phyloP scores from a whole-genome alignment of 2,329 filamentous ascomycete genomes.

The Phyllosticta paracitricarpa region DNA sequence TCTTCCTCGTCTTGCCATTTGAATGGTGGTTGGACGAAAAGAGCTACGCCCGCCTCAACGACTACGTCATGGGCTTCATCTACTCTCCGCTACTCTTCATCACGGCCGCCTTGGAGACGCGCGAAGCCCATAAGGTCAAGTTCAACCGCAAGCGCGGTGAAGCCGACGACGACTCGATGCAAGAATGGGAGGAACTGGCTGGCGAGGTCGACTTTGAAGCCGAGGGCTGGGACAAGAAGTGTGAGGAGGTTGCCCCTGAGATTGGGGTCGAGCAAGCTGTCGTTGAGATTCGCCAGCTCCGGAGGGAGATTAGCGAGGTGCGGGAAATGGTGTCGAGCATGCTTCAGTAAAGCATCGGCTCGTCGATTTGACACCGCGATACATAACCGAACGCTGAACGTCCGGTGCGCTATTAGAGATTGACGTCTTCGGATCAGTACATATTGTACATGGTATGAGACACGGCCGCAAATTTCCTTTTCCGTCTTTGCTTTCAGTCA shows the following conservation, averaged over 20 bases:
- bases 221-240: conserved; percentile 77
- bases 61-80: conserved; percentile 74
- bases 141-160: conserved; percentile 71
- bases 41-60: conserved; percentile 72
- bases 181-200: conserved; percentile 87
- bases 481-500: not conserved
- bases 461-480: not conserved
- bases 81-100: conserved; percentile 77
- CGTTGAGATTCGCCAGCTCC: conserved; percentile 46
- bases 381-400: not conserved
- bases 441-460: not conserved
- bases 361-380: not conserved
- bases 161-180: conserved; percentile 75
- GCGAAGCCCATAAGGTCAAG: conserved; percentile 47
- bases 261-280: conserved; percentile 69
- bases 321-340: conserved; percentile 40
- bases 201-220: conserved; percentile 66
- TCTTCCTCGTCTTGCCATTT: conserved; percentile 66
- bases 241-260: conserved; percentile 67
- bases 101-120: conserved; percentile 52
- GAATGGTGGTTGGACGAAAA: conserved; percentile 89
- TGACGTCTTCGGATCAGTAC: not conserved
- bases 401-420: not conserved
- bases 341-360: conserved; percentile 1
- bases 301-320: conserved; percentile 39